Evolutionary conservation across 495 filamentous ascomycete genomes (phyloP).

Genomic region (Daldinia caldariorum): DNA sequence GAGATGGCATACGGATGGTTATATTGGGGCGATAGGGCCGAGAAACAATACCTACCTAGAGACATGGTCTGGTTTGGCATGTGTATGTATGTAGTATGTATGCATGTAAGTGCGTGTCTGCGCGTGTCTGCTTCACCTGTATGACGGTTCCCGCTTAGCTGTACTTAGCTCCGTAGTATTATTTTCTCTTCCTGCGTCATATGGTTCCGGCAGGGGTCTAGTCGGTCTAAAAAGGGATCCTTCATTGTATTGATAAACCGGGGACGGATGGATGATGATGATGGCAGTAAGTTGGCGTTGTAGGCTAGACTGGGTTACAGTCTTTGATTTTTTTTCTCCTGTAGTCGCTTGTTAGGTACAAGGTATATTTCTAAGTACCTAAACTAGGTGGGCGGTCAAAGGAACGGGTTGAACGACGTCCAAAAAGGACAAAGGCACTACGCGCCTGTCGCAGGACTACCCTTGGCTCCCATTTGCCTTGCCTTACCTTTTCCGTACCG

Average conservation of each 20-base stretch:
- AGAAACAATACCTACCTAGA: conserved; percentile 50
- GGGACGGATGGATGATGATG: conserved; percentile 49
- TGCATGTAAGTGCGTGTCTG: conserved; percentile 46
- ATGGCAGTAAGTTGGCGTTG: conserved; percentile 42
- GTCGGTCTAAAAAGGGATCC: conserved; percentile 49
- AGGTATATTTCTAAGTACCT: conserved; percentile 40
- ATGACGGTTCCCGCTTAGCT: conserved; percentile 48
- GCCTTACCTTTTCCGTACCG: conserved; percentile 45
- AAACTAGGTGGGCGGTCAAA: conserved; percentile 44
- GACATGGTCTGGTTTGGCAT: conserved; percentile 53
- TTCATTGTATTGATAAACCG: conserved; percentile 50
- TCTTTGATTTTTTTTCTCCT: conserved; percentile 43
- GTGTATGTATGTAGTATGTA: conserved; percentile 47
- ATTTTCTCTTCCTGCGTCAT: conserved; percentile 51
- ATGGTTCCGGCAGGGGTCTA: conserved; percentile 52
- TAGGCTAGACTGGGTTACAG: conserved; percentile 45
- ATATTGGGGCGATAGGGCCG: conserved; percentile 53
- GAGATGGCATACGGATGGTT: conserved; percentile 49
- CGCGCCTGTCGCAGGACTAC: conserved; percentile 43
- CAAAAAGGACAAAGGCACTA: conserved; percentile 45
- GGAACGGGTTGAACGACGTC: conserved; percentile 47
- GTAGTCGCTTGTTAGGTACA: conserved; percentile 42
- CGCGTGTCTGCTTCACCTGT: conserved; percentile 50
- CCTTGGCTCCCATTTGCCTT: conserved; percentile 47
- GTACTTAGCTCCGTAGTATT: conserved; percentile 32